Evolutionary conservation across 768 basidiomycete species (phyloP), one percentile per base, ranked within the genome.

Genomic region (Rhodotorula graminis): DNA sequence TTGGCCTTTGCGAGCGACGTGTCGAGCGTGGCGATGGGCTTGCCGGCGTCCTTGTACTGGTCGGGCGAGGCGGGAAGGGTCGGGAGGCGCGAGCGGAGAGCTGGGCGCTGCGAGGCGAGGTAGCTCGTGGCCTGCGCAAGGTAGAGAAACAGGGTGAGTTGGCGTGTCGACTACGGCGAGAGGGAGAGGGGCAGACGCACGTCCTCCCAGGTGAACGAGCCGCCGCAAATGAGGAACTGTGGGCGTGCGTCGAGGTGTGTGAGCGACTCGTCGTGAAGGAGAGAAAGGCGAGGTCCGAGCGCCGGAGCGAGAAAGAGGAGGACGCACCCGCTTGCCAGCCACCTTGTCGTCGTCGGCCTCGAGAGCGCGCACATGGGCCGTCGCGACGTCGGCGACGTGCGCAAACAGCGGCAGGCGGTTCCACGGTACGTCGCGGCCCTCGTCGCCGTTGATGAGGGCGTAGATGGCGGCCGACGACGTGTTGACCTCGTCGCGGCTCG

Each of bases 131-230:
- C 31, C 53, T 50, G 53, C 10, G 14, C 23, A 4, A 18, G 57
- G 14, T 3, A 5, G 57, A 40, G 19, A 42, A 18, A 18, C 25
- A 52, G 33, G 19, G 37, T 16, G 12, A 61, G 42, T n/a, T n/a
- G 19, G 37, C 18, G 8, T 29, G 47, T 7, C 25, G 12, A 12
- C 10, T 25, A 52, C 5, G 19, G 37, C 12, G 7, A 11, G 7
- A 37, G 18, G 3, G 37, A 37, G 5, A 25, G 15, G 14, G 18
- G 14, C 27, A 7, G 19, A 67, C 65, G 16, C 55, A 75, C 73
- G 19, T 77, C 71, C 50, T 74, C 59, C 78, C 78, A 78, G n/a
- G 75, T 76, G 64, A 78, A 77, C 0, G 70, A 47, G 14, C 76
- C 78, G 33, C 75, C 75, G 57, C 63, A 77, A 27, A 78, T 58